Base-by-base conservation (phyloP, 257 asterid genomes). In the Plantago major region DNA sequence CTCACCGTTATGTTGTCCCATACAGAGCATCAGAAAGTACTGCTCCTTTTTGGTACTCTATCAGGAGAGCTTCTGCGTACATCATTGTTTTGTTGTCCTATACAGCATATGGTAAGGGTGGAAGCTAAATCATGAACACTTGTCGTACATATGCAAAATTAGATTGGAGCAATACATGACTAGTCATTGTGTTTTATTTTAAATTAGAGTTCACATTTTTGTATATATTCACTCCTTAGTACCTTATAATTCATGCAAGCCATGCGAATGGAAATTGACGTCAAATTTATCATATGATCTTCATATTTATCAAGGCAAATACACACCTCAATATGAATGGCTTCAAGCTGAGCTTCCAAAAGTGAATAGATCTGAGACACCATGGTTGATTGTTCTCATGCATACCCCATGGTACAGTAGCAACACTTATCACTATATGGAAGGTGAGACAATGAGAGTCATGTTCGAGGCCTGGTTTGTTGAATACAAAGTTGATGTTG, bases 391-490 rank as follows among this genome's bases (percentile, higher is more conserved):
- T 60, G 96, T 91, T 60, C 83, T 85, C 4, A 38, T 84, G 83
- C 98, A 91, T 69, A 75, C 94, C 0, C 98, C 98, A 9, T 88
- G 91, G 96, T 91, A 91, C 78, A 88, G 88, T 72, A 91, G 98
- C 88, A 77, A 88, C 76, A 70, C 58, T 45, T 82, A 85, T 67
- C 98, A 91, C 84, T 84, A 60, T 42, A 77, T 91, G 94, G 98
- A 91, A 81, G 98, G 96, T 16, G 98, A 91, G 73, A 78, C 85
- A 44, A 88, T 91, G 98, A 75, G 98, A 71, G 96, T 91, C 22
- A 79, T 85, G 91, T 91, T 17, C 7, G 96, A 88, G 67, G 68
- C 82, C 0, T 88, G 87, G 94, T 78, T 91, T 43, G 90, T 91
- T 6, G 1, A 84, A 76, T 56, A 84, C 82, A 86, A 85, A 71